Evolutionary conservation across 2,329 filamentous ascomycete genomes (phyloP), one percentile per base, ranked within the genome.

Genomic region (Pseudofabraea citricarpa): DNA sequence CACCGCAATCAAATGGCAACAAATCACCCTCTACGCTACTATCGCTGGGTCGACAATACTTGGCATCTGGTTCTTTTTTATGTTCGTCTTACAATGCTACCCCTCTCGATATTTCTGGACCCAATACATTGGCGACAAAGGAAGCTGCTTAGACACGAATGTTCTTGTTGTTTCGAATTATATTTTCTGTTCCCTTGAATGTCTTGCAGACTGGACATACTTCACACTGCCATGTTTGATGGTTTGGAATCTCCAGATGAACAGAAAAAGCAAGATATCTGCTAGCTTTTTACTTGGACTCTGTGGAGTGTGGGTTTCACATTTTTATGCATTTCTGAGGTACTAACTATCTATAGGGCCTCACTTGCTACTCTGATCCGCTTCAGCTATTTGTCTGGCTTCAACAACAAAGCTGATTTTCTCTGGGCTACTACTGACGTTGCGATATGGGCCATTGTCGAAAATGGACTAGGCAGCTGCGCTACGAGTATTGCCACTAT

Each of bases 231-330:
- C 64, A 1, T 58, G 64, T 19, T 57, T 62, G 23, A 45, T 67
- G 5, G 62, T 67, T 9, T 65, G 60, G 60, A 57, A 60, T n/a
- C 48, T 66, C 7, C 57, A 63, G 38, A 64, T 67, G 56, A 63
- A 59, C 40, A 50, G 15, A 1, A 50, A 55, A 22, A 59, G 60
- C 9, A 66, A 64, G 44, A 38, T 65, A n/a, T 64, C 55, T 40
- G 48, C 64, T 18, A 35, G 24, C 27, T n/a, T 40, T 12, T 32
- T 49, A 24, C 41, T 49, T 5, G 36, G 36, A 16, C 51, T 65
- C 3, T 62, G 63, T 23, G 57, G 59, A 23, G 41, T 64, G 63
- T 65, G 57, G 29, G 62, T 49, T 16, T 9, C 10, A 33, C 45
- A 41, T 16, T 35, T 27, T 18, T 13, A 32, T 12, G 6, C 29